A percentile compares a stretch with the other conserved stretches of the same genome.
Evolutionary conservation across 2,329 filamentous ascomycete species (phyloP).

Genomic region (Rachicladosporium sp.): DNA sequence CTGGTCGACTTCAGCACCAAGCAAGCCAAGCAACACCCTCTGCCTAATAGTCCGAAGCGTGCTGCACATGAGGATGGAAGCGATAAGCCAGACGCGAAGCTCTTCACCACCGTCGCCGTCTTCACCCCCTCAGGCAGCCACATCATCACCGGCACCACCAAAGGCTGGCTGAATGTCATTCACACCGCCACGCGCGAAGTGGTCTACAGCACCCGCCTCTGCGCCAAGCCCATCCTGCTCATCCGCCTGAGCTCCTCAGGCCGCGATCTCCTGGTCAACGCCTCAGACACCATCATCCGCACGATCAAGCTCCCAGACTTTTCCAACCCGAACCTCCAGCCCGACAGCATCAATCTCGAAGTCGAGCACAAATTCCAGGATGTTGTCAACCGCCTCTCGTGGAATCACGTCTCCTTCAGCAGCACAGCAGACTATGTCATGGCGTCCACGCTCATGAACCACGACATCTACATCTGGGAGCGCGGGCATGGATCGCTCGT

Average conservation of each 20-base stretch:
- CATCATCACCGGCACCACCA: slow-evolving; percentile 84
- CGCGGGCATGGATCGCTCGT: slow-evolving; percentile 84
- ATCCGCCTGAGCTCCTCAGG: slow-evolving; percentile 76
- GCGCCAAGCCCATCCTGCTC: slow-evolving; percentile 75
- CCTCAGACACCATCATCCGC: slow-evolving; percentile 86
- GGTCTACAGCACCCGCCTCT: slow-evolving; percentile 81
- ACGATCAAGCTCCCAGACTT: slow-evolving; percentile 81
- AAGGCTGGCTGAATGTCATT: slow-evolving; percentile 93
- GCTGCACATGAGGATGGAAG: slow-evolving; percentile 58
- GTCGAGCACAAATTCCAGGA: slow-evolving; percentile 98
- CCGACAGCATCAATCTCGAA: slow-evolving; percentile 76
- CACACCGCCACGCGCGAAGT: slow-evolving; percentile 68
- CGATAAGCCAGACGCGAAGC: slow-evolving; percentile 89
- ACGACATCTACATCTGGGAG: slow-evolving; percentile 98
- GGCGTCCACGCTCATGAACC: slow-evolving; percentile 94
- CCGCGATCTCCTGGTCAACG: slow-evolving; percentile 79
- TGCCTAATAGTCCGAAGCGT: slow-evolving; percentile 73
- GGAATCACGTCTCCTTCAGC: slow-evolving; percentile 96
- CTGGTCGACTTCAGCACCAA: slow-evolving; percentile 53
- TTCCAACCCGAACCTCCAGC: slow-evolving; percentile 50
- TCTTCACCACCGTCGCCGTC: slow-evolving; percentile 84
- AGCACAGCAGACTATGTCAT: slow-evolving; percentile 91
- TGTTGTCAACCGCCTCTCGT: slow-evolving; percentile 84
- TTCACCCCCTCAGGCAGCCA: slow-evolving; percentile 79
- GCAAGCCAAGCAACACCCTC: slow-evolving; percentile 55